Percentiles rank a stretch among this genome's conserved stretches.
These are phyloP conservation scores for Akanthomyces uredinophilus DNA, from an alignment of 2,329 filamentous ascomycete genomes.

Conservation along the genomic window DNA sequence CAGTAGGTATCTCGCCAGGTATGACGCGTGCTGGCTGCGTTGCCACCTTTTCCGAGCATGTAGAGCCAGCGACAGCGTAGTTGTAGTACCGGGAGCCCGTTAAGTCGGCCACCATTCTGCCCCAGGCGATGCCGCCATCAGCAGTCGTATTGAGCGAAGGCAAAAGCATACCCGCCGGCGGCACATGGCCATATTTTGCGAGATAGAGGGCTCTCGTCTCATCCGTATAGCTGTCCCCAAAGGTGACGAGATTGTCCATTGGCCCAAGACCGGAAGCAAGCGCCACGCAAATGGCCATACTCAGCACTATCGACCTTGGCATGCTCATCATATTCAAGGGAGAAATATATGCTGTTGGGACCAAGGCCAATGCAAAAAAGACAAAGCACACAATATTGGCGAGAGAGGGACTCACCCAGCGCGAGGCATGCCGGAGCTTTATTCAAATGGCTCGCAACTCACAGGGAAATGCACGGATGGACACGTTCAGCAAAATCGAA, in stretches of 20 bases:
- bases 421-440: background rate
- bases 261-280: background rate
- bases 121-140: slow-evolving; percentile 64
- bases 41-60: slow-evolving; percentile 65
- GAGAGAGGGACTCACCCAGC: background rate
- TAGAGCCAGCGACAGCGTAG: slow-evolving; percentile 69
- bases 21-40: slow-evolving; percentile 33
- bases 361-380: background rate
- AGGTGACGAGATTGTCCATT: slow-evolving; percentile 59
- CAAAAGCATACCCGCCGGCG: slow-evolving; percentile 53
- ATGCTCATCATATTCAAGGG: background rate
- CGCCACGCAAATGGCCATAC: background rate
- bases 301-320: background rate
- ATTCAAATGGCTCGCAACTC: background rate
- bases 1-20: slow-evolving; percentile 51
- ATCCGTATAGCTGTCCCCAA: slow-evolving; percentile 75
- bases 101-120: slow-evolving; percentile 58
- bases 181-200: slow-evolving; percentile 51
- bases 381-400: background rate
- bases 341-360: too few species aligned
- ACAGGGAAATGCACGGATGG: background rate
- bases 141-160: slow-evolving; percentile 47
- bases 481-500: background rate
- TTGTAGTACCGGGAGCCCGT: slow-evolving; percentile 55
- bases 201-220: slow-evolving; percentile 64